Evolutionary conservation across 164 flowering plant species (phyloP).

Genomic region (Magnolia kwangsiensis): DNA sequence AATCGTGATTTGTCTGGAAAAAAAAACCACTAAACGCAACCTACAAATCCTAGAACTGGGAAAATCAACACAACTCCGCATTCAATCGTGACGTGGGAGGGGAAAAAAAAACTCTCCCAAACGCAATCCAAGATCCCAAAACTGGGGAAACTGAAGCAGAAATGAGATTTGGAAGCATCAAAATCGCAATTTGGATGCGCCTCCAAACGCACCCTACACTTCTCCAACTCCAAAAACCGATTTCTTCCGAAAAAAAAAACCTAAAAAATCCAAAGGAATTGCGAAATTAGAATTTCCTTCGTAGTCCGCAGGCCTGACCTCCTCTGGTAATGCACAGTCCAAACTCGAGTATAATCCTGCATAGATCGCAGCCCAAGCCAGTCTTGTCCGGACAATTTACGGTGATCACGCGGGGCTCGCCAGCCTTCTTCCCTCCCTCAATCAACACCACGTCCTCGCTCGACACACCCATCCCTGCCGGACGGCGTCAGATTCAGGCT

Average conservation of each 20-base stretch:
- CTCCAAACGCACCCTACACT: not conserved
- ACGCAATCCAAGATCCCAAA: no score
- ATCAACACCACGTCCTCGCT: constrained; percentile 69
- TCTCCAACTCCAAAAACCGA: not conserved
- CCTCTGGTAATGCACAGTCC: constrained; percentile 71
- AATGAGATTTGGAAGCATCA: no score
- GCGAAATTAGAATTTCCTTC: not conserved
- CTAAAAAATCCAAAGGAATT: not conserved
- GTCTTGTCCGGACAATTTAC: constrained; percentile 81
- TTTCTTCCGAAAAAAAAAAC: not conserved
- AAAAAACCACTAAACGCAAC: no score
- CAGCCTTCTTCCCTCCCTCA: constrained; percentile 41
- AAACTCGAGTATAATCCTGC: constrained; percentile 67
- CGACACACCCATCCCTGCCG: constrained; percentile 34
- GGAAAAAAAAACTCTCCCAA: no score
- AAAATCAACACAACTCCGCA: no score
- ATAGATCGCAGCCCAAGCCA: constrained; percentile 79
- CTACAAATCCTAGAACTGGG: no score
- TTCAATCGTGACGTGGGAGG: no score
- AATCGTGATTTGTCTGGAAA: no score
- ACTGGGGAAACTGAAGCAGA: no score
- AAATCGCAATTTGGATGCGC: no score
- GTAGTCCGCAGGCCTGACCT: constrained; percentile 36
- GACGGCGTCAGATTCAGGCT: not conserved
- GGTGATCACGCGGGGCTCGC: constrained; percentile 64